These are phyloP conservation scores for Nepenthes gracilis DNA, from an alignment of 148 eudicot genomes.

Conservation along the genomic window DNA sequence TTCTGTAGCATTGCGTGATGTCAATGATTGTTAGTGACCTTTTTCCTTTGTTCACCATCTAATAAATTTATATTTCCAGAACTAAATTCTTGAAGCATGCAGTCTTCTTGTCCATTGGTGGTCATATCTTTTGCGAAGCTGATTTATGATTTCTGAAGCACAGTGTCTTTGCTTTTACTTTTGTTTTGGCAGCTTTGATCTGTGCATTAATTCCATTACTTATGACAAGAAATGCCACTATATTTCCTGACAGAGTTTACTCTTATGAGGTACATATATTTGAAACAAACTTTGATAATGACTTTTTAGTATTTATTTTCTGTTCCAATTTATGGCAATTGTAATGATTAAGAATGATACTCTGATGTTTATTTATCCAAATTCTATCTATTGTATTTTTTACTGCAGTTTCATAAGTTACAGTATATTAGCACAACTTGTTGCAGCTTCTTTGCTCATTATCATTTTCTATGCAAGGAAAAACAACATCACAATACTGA, in stretches of 20 bases:
- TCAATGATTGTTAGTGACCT: slow-evolving; percentile 55
- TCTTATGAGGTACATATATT: slow-evolving; percentile 54
- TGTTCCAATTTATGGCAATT: too few species aligned
- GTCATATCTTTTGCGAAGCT: not conserved
- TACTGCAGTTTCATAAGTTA: too few species aligned
- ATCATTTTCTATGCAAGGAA: too few species aligned
- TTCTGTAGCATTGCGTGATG: slow-evolving; percentile 64
- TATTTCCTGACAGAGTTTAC: slow-evolving; percentile 72
- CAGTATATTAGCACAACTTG: too few species aligned
- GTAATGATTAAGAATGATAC: too few species aligned
- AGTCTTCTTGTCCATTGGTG: not conserved
- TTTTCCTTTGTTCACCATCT: not conserved
- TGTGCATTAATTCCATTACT: slow-evolving; percentile 87
- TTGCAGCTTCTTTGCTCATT: too few species aligned
- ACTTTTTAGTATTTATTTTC: not conserved
- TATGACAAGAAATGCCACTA: slow-evolving; percentile 64
- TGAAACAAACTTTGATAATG: not conserved
- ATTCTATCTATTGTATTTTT: too few species aligned
- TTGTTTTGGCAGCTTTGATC: slow-evolving; percentile 50
- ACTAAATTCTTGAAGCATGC: not conserved
- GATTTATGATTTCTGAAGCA: slow-evolving; percentile 6
- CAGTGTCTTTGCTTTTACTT: slow-evolving; percentile 1
- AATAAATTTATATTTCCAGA: not conserved
- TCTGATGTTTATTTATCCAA: too few species aligned
- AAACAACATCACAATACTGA: too few species aligned